Evolutionary conservation across 306 rosid species (phyloP).

Genomic region (Quercus parvula): DNA sequence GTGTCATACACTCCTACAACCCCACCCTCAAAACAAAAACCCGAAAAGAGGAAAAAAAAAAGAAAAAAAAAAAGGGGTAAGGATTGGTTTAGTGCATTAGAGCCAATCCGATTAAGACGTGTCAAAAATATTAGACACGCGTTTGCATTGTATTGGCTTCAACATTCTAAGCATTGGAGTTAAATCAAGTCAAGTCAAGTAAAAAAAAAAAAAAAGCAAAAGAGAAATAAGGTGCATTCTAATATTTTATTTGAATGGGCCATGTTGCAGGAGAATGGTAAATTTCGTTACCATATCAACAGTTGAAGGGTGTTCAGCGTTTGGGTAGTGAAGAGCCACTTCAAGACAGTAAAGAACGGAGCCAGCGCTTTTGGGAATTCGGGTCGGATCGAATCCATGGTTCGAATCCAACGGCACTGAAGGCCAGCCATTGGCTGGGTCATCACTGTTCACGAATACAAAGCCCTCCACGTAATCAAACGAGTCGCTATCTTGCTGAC

Average conservation of each 20-base stretch:
- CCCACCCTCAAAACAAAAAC: neutral
- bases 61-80: neutral
- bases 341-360: constrained; percentile 88
- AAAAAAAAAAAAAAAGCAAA: neutral
- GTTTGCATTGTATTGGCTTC: too few relatives aligned
- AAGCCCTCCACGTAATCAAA: constrained; percentile 98
- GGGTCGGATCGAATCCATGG: constrained; percentile 46
- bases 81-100: too few relatives aligned
- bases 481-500: constrained; percentile 50
- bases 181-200: too few relatives aligned
- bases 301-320: constrained; percentile 36
- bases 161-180: too few relatives aligned
- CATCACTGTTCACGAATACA: constrained; percentile 68
- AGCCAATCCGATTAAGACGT: too few relatives aligned
- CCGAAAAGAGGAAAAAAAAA: neutral
- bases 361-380: constrained; percentile 45
- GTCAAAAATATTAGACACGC: neutral
- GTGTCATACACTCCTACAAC: neutral
- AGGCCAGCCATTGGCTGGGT: constrained; percentile 70
- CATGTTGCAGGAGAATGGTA: neutral
- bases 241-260: neutral
- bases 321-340: constrained; percentile 63
- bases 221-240: neutral
- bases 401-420: constrained; percentile 52
- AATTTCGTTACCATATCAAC: constrained; percentile 59